These are phyloP conservation scores for Lentinula sp. DNA, from an alignment of 768 basidiomycete genomes.

Conservation along the genomic window DNA sequence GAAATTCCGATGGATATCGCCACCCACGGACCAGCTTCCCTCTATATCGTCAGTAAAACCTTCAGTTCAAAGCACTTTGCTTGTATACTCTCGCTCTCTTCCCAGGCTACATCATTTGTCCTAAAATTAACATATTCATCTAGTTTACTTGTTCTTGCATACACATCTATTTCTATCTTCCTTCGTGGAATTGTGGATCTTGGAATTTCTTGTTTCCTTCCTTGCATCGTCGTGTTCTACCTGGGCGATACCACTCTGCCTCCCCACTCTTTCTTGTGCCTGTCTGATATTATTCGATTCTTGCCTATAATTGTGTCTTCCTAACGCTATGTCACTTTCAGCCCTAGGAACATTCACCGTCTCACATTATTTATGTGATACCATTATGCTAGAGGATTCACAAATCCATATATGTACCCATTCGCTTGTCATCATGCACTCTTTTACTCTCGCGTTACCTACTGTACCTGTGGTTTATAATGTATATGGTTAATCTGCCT, in stretches of 20 bases:
- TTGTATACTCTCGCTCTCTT: background rate
- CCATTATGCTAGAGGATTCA: constrained; percentile 5
- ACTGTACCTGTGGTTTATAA: background rate
- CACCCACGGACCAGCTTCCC: constrained; percentile 1
- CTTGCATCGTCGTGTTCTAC: background rate
- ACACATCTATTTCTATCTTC: background rate
- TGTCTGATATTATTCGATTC: background rate
- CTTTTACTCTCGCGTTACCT: constrained; percentile 3
- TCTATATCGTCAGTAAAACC: background rate
- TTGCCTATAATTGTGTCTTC: background rate
- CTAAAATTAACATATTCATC: constrained; percentile 1
- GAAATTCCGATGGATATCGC: background rate
- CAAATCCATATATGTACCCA: background rate
- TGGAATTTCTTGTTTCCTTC: background rate
- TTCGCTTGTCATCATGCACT: constrained; percentile 4
- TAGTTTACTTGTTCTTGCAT: constrained; percentile 5
- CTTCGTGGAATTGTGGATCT: constrained; percentile 2
- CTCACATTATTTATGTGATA: constrained; percentile 1
- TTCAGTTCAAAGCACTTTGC: constrained; percentile 1
- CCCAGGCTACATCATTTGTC: background rate
- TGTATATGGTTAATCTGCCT: constrained; percentile 1
- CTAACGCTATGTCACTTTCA: background rate
- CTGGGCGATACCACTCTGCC: background rate
- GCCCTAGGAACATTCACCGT: background rate
- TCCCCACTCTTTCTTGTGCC: constrained; percentile 5